These are phyloP conservation scores for Plasmodium knowlesi DNA, from an alignment of 169 alveolate genomes.

Conservation along the genomic window DNA sequence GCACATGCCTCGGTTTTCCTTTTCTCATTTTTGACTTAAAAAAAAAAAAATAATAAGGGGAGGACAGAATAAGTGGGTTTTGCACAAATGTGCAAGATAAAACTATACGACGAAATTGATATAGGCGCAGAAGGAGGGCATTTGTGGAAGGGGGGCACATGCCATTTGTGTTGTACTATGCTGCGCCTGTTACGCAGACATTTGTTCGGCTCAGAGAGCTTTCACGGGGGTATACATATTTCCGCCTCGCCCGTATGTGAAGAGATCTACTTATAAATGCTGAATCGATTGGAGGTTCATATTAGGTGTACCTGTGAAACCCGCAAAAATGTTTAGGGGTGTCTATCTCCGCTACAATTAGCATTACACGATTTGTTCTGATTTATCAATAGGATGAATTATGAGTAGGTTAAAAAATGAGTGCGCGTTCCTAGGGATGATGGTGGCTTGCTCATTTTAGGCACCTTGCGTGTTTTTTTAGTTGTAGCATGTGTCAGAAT, in stretches of 20 bases:
- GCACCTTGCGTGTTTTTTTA: neutral
- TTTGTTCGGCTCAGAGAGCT: neutral
- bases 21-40: conserved; percentile 55
- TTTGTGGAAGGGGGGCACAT: neutral
- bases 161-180: neutral
- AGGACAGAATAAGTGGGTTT: neutral
- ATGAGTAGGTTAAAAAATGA: neutral
- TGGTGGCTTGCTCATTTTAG: neutral
- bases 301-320: neutral
- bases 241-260: neutral
- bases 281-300: neutral
- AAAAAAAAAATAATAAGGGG: conserved; percentile 11
- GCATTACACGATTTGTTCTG: neutral
- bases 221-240: neutral
- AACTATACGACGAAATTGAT: neutral
- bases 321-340: neutral
- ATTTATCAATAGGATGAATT: neutral
- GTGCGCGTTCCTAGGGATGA: neutral
- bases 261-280: neutral
- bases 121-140: neutral
- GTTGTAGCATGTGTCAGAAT: neutral
- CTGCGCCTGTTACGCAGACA: neutral
- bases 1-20: conserved; percentile 72
- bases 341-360: neutral
- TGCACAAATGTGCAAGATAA: conserved; percentile 2